phyloP scores from a whole-genome alignment of 495 filamentous ascomycete species.

The Astrothelium subdiscretum region DNA sequence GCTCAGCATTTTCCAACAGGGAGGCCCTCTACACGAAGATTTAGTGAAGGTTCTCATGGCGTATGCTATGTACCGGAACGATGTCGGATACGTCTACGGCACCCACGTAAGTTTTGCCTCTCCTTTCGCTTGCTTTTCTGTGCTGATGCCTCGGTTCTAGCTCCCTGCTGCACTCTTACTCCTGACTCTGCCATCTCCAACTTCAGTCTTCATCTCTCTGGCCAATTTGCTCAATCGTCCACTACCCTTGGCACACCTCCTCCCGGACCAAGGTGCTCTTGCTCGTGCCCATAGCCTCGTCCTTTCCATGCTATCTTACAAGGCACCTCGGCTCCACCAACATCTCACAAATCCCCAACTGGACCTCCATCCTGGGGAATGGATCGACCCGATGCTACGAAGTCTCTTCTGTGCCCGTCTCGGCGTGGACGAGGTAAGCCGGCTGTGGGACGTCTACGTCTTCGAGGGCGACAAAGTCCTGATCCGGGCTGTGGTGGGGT shows the following conservation, averaged over 20 bases:
- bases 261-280: conserved; percentile 61
- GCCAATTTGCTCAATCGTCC: conserved; percentile 85
- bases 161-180: conserved; percentile 79
- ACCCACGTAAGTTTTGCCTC: conserved; percentile 49
- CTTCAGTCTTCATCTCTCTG: conserved; percentile 68
- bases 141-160: conserved; percentile 25
- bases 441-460: conserved; percentile 88
- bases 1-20: conserved; percentile 60
- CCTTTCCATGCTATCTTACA: conserved; percentile 57
- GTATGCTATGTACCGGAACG: conserved; percentile 86
- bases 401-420: conserved; percentile 46
- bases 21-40: conserved; percentile 59
- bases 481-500: conserved; percentile 64
- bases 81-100: conserved; percentile 82
- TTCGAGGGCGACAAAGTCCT: conserved; percentile 83
- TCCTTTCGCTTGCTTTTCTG: background rate
- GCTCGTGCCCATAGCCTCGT: conserved; percentile 59
- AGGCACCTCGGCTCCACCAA: conserved; percentile 54
- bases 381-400: conserved; percentile 48
- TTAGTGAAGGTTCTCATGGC: conserved; percentile 75
- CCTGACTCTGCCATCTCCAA: conserved; percentile 61
- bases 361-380: conserved; percentile 36
- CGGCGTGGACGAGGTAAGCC: conserved; percentile 59
- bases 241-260: conserved; percentile 77
- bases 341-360: conserved; percentile 45